Evolutionary conservation across 306 rosid genomes (phyloP), one percentile per base, ranked within the genome.

Genomic region (Casuarina cunninghamiana): DNA sequence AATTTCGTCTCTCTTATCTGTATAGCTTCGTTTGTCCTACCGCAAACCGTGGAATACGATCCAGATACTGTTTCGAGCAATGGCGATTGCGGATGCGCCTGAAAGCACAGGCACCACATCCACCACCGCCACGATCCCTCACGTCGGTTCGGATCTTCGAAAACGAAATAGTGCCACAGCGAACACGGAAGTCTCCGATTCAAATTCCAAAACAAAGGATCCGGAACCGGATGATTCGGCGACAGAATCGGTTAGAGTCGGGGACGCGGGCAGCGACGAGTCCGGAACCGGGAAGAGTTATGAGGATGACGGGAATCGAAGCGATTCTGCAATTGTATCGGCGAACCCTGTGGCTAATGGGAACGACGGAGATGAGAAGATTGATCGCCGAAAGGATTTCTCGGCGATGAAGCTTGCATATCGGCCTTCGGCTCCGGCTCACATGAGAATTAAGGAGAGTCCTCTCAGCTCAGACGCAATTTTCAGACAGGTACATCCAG

Each of bases 401-500:
- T 67, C 90, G 17, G 72, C 85, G 54, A 9, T 13, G 43, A 89
- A 88, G 55, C 88, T 79, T 37, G 46, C 83, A 0, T 86, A 86
- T 75, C 90, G 99, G 72, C 91, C 96, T 54, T 90, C 94, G 19
- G 84, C 83, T 73, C 97, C 94, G 5, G 97, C 97, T 81, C 99
- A 95, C 78, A 88, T 91, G 21, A 78, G 69, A 79, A 82, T 84
- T 19, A 95, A 78, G 78, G 99, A 95, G 83, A 95, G 99, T 62
- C 97, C 97, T n/a, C 93, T 96, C 3, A 96, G 96, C 83, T 96
- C 99, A 53, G 94, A 86, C 66, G 86, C 86, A 51, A 96, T 96
- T 72, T 93, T 96, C 87, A 83, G 76, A 61, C 98, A 96, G 95
- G 99, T 96, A 74, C 13, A 49, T 38, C 53, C 44, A 37, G 58